phyloP scores from a whole-genome alignment of 345 rosid genomes.

The Physaria fendleri region DNA sequence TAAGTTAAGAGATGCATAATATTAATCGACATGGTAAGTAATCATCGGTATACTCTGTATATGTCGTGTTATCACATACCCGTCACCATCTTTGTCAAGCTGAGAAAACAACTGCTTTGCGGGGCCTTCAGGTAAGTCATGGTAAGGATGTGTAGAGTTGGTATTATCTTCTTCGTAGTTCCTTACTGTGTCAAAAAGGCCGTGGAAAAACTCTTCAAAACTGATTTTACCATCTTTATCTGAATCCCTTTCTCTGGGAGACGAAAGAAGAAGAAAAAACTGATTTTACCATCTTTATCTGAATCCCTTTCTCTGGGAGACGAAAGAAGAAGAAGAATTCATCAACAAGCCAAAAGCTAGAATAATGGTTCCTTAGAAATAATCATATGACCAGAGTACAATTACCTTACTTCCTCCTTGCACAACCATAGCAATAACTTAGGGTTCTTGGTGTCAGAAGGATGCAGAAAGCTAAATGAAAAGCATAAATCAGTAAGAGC shows the following conservation, averaged over 20 bases:
- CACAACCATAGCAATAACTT: slow-evolving; percentile 76
- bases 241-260: slow-evolving; percentile 78
- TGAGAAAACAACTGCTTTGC: slow-evolving; percentile 64
- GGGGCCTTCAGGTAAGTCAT: slow-evolving; percentile 65
- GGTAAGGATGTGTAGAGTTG: slow-evolving; percentile 49
- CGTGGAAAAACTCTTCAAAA: slow-evolving; percentile 82
- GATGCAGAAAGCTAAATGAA: slow-evolving; percentile 74
- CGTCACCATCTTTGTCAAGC: slow-evolving; percentile 87
- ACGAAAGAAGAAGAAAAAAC: slow-evolving; percentile 30
- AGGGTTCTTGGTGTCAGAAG: slow-evolving; percentile 86
- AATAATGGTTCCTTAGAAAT: background rate
- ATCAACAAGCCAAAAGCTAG: too few relatives aligned
- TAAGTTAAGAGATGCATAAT: slow-evolving; percentile 4
- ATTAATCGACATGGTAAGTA: slow-evolving; percentile 7
- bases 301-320: slow-evolving; percentile 80
- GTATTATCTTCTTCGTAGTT: slow-evolving; percentile 78
- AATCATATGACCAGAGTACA: background rate
- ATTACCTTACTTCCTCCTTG: slow-evolving; percentile 94
- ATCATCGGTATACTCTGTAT: too few relatives aligned
- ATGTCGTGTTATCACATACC: slow-evolving; percentile 38
- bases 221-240: slow-evolving; percentile 84
- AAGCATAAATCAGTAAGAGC: slow-evolving; percentile 12
- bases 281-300: slow-evolving; percentile 82
- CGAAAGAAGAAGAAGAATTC: slow-evolving; percentile 29
- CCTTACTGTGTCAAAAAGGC: slow-evolving; percentile 83